A percentile compares a stretch with the other conserved stretches of the same genome.
These are phyloP conservation scores for Eutrema japonicum DNA, from an alignment of 345 rosid genomes.

Conservation along the genomic window DNA sequence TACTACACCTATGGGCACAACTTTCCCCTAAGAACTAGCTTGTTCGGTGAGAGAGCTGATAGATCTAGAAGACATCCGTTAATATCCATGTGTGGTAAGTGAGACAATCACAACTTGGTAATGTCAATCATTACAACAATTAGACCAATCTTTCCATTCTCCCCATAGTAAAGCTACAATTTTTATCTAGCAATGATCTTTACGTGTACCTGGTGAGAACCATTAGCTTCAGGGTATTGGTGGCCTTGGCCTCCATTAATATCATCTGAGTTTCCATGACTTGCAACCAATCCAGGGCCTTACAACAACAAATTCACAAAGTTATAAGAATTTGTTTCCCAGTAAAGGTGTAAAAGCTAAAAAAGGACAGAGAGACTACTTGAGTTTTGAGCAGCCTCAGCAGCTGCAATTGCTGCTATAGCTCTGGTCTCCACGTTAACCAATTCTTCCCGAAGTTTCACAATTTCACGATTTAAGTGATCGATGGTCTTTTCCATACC, in stretches of 20 bases:
- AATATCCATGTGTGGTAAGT: background rate
- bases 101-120: background rate
- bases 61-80: background rate
- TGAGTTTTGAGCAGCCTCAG: slow-evolving; percentile 48
- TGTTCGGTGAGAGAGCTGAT: slow-evolving; percentile 2
- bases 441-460: slow-evolving; percentile 55
- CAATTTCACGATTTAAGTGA: slow-evolving; percentile 54
- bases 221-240: slow-evolving; percentile 46
- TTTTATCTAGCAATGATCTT: slow-evolving; percentile 5
- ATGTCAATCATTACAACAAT: background rate
- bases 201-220: slow-evolving; percentile 55
- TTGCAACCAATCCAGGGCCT: slow-evolving; percentile 53
- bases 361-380: slow-evolving; percentile 39
- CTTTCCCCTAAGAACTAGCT: slow-evolving; percentile 7
- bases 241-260: slow-evolving; percentile 45
- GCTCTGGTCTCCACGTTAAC: slow-evolving; percentile 57
- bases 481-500: slow-evolving; percentile 65
- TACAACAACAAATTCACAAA: slow-evolving; percentile 23
- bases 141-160: background rate
- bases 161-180: background rate
- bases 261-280: slow-evolving; percentile 51
- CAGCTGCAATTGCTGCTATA: slow-evolving; percentile 44
- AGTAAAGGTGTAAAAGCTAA: background rate
- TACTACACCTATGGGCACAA: background rate
- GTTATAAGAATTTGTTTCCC: background rate